phyloP scores from a whole-genome alignment of 352 stramenopile genomes.

The Phytophthora fragariae region DNA sequence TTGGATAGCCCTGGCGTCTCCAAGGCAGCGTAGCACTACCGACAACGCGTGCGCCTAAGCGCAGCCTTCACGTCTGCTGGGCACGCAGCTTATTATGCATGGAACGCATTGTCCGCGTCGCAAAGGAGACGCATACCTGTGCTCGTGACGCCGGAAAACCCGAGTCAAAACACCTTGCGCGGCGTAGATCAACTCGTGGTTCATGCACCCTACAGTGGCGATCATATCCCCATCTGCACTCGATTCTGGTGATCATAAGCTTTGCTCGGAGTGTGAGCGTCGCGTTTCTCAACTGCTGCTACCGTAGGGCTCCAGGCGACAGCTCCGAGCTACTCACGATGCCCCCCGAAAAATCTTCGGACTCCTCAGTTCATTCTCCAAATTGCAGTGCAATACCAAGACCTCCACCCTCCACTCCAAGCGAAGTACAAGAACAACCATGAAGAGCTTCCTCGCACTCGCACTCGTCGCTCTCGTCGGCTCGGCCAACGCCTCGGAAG shows the following conservation, averaged over 20 bases:
- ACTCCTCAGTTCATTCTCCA: constrained; percentile 29
- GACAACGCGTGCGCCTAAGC: background rate
- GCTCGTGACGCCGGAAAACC: constrained; percentile 15
- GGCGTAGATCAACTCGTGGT: background rate
- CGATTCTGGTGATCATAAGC: constrained; percentile 25
- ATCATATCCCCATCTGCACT: constrained; percentile 21
- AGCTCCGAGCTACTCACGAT: background rate
- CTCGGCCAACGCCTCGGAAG: constrained; percentile 19
- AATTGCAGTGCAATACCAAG: constrained; percentile 39
- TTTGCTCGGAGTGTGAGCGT: constrained; percentile 24
- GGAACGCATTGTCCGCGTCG: background rate
- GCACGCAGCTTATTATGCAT: background rate
- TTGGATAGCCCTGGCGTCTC: constrained; percentile 28
- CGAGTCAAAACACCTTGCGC: constrained; percentile 7
- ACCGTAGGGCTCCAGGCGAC: background rate
- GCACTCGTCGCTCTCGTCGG: constrained; percentile 36
- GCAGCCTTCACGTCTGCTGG: background rate
- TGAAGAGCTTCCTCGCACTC: constrained; percentile 34
- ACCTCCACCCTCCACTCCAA: constrained; percentile 21
- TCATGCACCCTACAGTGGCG: background rate
- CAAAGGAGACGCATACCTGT: constrained; percentile 20
- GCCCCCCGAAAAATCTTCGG: constrained; percentile 6
- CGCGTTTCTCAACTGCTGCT: constrained; percentile 29
- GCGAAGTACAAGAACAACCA: constrained; percentile 26
- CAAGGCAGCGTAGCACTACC: constrained; percentile 21